A percentile compares a stretch with the other conserved stretches of the same genome.
Conservation (phyloP, 2,329 filamentous ascomycete genomes). For the Penicillium sp. region DNA sequence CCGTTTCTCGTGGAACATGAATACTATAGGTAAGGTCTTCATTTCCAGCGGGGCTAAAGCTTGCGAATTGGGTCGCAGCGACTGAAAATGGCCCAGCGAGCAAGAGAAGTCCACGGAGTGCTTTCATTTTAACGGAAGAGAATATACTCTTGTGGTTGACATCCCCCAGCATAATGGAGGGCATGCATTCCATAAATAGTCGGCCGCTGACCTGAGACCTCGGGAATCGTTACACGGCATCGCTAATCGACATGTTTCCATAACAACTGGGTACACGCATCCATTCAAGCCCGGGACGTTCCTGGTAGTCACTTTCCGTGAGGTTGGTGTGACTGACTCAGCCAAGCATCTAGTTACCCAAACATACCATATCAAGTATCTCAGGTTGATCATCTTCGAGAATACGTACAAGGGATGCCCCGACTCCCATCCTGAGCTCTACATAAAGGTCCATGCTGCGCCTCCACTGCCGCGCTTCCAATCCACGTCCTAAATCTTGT, state of each 20-base stretch:
- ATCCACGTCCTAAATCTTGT: not conserved
- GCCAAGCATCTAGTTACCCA: not conserved
- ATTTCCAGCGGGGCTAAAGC: slow-evolving; percentile 10
- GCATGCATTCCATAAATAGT: not conserved
- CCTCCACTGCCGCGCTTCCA: not conserved
- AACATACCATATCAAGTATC: not conserved
- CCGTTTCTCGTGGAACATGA: slow-evolving; percentile 53
- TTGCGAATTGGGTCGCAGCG: slow-evolving; percentile 11
- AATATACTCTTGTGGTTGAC: not conserved
- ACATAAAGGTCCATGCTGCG: not conserved
- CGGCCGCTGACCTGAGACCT: not conserved
- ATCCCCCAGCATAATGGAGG: not conserved
- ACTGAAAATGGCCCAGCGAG: not conserved
- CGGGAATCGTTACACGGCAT: not conserved
- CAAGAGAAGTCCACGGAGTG: not conserved
- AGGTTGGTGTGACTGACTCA: not conserved
- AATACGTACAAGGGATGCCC: not conserved
- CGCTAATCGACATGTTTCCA: not conserved
- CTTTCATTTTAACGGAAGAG: not conserved
- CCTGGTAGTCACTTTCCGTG: not conserved
- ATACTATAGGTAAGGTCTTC: slow-evolving; percentile 40
- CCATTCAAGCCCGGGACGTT: not conserved
- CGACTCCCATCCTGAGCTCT: not conserved
- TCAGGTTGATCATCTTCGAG: not conserved
- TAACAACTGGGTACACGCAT: not conserved